A percentile compares a stretch with the other conserved stretches of the same genome.
These are phyloP conservation scores for Takashimella koratensis DNA, from an alignment of 1,284 basidiomycete genomes.

Conservation along the genomic window DNA sequence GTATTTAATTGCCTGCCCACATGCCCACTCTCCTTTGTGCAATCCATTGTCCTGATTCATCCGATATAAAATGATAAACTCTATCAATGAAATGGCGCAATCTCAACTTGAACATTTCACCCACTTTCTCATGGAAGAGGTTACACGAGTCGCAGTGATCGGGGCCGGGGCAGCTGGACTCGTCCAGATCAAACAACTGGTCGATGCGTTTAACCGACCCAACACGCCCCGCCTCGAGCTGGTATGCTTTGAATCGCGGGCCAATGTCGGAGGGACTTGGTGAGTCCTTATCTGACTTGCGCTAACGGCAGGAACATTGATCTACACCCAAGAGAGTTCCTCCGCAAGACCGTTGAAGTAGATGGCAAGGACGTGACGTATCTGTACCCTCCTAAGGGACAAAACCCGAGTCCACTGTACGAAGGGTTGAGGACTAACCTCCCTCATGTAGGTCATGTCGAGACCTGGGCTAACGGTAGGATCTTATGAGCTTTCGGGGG, in stretches of 20 bases:
- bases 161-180: slow-evolving; percentile 51
- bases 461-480: slow-evolving; percentile 9
- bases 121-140: background rate
- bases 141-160: slow-evolving; percentile 46
- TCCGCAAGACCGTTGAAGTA: background rate
- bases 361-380: slow-evolving; percentile 12
- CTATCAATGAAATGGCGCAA: too few species aligned
- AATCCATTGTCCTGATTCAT: too few species aligned
- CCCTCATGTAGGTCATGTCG: slow-evolving; percentile 35
- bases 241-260: slow-evolving; percentile 17
- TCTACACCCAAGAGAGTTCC: slow-evolving; percentile 13
- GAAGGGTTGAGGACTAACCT: slow-evolving; percentile 46
- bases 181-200: slow-evolving; percentile 45
- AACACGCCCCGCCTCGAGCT: slow-evolving; percentile 12
- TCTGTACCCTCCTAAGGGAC: slow-evolving; percentile 18
- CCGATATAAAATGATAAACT: too few species aligned
- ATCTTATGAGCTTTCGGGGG: slow-evolving; percentile 31
- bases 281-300: slow-evolving; percentile 18
- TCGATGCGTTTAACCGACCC: slow-evolving; percentile 28
- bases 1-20: too few species aligned
- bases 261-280: slow-evolving; percentile 45
- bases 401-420: slow-evolving; percentile 45
- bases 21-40: too few species aligned
- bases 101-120: too few species aligned
- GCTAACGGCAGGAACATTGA: slow-evolving; percentile 20